Evolutionary conservation across 768 basidiomycete species (phyloP), one percentile per base, ranked within the genome.

Genomic region (Cytidiella melzeri): DNA sequence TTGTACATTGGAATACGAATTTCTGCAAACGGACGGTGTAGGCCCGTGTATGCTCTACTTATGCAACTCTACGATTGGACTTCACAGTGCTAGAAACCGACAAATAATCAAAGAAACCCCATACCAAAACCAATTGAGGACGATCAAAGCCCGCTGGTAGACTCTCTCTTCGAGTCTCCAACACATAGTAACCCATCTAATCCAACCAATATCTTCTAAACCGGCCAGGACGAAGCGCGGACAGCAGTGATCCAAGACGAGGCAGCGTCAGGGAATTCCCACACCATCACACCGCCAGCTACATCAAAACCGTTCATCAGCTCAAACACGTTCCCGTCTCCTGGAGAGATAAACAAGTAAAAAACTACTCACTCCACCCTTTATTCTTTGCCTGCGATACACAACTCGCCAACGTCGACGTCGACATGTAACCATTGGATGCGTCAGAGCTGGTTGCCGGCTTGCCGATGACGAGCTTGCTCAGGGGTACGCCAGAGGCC

Each of bases 311-410:
- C 12, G 15, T n/a, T 1, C 34, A 13, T 18, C 6, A 45, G 21
- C 46, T n/a, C 20, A 36, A 41, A 21, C 48, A 43, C 42, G 7
- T n/a, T n/a, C n/a, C n/a, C n/a, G n/a, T n/a, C n/a, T n/a, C n/a
- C n/a, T n/a, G n/a, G n/a, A n/a, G n/a, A n/a, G n/a, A n/a, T 34
- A 25, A 7, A 19, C 2, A n/a, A 39, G 20, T 20, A 20, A 45
- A 10, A 25, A 15, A 13, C 15, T 23, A 69, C 83, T 66, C 52
- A 82, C 81, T 75, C 87, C 87, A 89, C 24, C 84, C 86, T 50
- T 73, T 50, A n/a, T 55, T 58, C 55, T 79, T 76, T 0, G 83
- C 87, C 62, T 81, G 69, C 15, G 71, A 56, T 25, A 88, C 67
- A 59, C 88, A 90, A 2, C 64, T 62, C 0, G 80, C 75, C 18